A percentile compares a stretch with the other conserved stretches of the same genome.
These are phyloP conservation scores for Ophiostoma quercus DNA, from an alignment of 2,329 filamentous ascomycete genomes.

Conservation along the genomic window DNA sequence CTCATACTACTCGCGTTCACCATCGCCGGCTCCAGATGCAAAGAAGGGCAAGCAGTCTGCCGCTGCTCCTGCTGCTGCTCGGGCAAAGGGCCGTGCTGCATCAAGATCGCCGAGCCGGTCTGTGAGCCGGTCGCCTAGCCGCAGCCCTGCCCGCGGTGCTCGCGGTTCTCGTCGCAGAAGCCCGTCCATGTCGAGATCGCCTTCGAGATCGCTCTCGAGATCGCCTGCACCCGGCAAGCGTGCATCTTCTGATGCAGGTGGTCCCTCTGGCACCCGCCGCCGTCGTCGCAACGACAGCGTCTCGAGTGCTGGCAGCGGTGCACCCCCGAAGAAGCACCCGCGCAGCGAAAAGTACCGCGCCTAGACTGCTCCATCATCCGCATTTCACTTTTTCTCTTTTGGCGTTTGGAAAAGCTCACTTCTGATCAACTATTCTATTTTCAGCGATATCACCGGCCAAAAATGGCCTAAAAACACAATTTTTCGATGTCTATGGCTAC, in stretches of 20 bases:
- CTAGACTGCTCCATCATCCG: neutral
- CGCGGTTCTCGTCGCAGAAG: slow-evolving; percentile 10
- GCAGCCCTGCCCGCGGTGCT: neutral
- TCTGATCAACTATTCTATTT: neutral
- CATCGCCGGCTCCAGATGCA: slow-evolving; percentile 13
- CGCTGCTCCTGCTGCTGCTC: neutral
- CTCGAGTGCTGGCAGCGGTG: slow-evolving; percentile 25
- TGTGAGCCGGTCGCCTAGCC: neutral
- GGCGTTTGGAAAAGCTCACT: neutral
- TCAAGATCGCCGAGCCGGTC: slow-evolving; percentile 8
- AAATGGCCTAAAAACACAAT: neutral
- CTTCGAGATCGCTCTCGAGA: slow-evolving; percentile 27
- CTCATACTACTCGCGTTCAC: slow-evolving; percentile 30
- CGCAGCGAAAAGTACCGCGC: slow-evolving; percentile 19
- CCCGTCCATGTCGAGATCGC: slow-evolving; percentile 20
- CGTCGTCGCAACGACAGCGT: slow-evolving; percentile 27
- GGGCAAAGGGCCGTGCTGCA: neutral
- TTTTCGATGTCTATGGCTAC: neutral
- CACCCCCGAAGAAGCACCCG: slow-evolving; percentile 30
- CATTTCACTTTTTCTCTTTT: neutral
- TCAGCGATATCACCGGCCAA: neutral
- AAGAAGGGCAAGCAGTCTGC: slow-evolving; percentile 17
- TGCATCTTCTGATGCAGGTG: slow-evolving; percentile 19
- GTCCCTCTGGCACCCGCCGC: slow-evolving; percentile 23
- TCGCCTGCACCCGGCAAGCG: slow-evolving; percentile 27